A percentile compares a stretch with the other conserved stretches of the same genome.
These are phyloP conservation scores for Neocallimastix lanati DNA, from an alignment of 192 early-diverging fungal genomes.

Conservation along the genomic window DNA sequence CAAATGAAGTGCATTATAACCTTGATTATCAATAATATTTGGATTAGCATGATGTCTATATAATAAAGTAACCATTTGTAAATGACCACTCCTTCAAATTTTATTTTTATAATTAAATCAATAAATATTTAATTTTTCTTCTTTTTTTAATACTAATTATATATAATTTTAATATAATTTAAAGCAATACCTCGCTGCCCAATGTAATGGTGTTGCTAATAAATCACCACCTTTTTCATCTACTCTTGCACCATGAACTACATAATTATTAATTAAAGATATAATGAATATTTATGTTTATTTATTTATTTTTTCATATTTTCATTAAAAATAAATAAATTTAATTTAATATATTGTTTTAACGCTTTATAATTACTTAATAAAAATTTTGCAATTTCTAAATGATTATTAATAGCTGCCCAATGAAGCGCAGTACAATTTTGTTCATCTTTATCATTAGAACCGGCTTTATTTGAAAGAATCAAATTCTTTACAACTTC, in stretches of 20 bases:
- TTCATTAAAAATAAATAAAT: too few relatives aligned
- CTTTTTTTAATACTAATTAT: too few relatives aligned
- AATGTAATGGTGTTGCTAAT: conserved; percentile 77
- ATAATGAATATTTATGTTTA: neutral
- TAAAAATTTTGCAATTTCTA: neutral
- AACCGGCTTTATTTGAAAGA: conserved; percentile 6
- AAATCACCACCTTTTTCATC: conserved; percentile 60
- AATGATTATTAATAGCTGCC: conserved; percentile 42
- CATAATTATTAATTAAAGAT: conserved; percentile 27
- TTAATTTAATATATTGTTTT: too few relatives aligned
- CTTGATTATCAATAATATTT: conserved; percentile 52
- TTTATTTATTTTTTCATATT: too few relatives aligned
- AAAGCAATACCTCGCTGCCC: conserved; percentile 55
- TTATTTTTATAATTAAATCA: neutral
- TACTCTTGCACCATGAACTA: conserved; percentile 46
- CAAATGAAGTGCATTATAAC: conserved; percentile 78
- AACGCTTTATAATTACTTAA: too few relatives aligned
- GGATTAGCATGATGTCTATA: conserved; percentile 62
- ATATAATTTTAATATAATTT: neutral
- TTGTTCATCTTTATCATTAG: conserved; percentile 38
- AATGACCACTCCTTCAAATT: conserved; percentile 47
- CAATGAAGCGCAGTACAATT: conserved; percentile 68
- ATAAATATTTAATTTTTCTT: neutral
- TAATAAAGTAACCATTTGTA: conserved; percentile 53
- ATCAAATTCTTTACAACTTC: neutral